Conservation (phyloP, 495 filamentous ascomycete genomes). For the Acidiella bohemica region DNA sequence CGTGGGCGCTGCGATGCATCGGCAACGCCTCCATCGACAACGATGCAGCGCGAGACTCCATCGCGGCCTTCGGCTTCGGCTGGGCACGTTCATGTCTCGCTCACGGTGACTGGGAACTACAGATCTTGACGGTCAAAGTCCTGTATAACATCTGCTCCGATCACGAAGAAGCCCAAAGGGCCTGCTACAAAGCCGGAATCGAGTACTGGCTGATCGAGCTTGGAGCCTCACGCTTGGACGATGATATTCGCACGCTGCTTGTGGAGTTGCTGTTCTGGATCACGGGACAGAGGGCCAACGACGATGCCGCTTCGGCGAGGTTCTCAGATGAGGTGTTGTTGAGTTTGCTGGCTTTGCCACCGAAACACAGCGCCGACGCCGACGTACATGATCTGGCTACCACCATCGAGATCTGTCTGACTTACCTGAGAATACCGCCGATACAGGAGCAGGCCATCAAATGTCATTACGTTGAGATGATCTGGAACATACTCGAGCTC, state of each 20-base stretch:
- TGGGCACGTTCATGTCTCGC: constrained; percentile 7
- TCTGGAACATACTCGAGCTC: too few species aligned
- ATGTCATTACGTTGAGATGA: not conserved
- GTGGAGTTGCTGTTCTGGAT: constrained; percentile 15
- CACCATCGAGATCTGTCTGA: constrained; percentile 6
- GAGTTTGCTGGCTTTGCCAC: constrained; percentile 1
- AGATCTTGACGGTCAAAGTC: constrained; percentile 7
- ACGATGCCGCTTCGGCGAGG: not conserved
- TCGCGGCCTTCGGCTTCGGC: constrained; percentile 3
- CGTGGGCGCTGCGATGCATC: constrained; percentile 12
- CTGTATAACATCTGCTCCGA: constrained; percentile 18
- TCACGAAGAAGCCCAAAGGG: constrained; percentile 6
- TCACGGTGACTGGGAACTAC: not conserved
- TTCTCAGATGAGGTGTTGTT: not conserved
- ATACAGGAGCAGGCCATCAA: constrained; percentile 4
- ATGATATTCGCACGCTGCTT: not conserved
- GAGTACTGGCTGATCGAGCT: constrained; percentile 1
- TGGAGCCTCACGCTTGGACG: not conserved
- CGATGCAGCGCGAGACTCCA: not conserved
- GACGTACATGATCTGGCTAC: constrained; percentile 7
- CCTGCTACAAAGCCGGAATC: constrained; percentile 5
- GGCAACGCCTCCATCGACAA: constrained; percentile 20
- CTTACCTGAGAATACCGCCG: constrained; percentile 3
- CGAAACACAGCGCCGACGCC: not conserved
- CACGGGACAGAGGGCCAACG: not conserved